These are phyloP conservation scores for Cryphonectria naterciae DNA, from an alignment of 2,329 filamentous ascomycete species.

Conservation along the genomic window DNA sequence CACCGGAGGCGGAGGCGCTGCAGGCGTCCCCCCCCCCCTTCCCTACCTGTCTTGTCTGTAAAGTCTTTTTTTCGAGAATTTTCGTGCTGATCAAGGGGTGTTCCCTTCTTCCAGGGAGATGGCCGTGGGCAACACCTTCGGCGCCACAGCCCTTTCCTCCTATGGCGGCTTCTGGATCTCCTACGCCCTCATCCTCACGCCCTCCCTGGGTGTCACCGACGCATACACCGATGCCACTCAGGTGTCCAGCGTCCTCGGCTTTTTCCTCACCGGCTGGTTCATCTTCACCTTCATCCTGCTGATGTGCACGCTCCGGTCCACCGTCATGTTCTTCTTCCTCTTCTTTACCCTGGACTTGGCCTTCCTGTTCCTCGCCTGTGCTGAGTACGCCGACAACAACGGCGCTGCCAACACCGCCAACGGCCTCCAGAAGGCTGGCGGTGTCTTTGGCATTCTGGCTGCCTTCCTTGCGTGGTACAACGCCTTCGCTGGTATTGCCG, in stretches of 20 bases:
- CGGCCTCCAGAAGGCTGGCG: constrained; percentile 69
- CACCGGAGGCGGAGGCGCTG: too few relatives aligned
- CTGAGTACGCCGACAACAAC: constrained; percentile 61
- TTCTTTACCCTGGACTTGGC: constrained; percentile 78
- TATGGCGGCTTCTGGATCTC: constrained; percentile 86
- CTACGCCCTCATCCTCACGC: constrained; percentile 74
- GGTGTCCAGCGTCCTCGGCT: constrained; percentile 66
- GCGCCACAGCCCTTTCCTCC: constrained; percentile 78
- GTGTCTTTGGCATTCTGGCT: constrained; percentile 78
- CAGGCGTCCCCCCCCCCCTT: background rate
- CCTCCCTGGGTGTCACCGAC: constrained; percentile 47
- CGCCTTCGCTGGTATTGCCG: constrained; percentile 79
- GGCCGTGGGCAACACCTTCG: constrained; percentile 85
- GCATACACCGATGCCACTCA: constrained; percentile 53
- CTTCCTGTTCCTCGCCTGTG: constrained; percentile 73
- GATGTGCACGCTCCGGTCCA: constrained; percentile 75
- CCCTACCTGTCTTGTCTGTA: background rate
- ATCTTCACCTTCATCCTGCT: constrained; percentile 80
- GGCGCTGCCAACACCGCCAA: constrained; percentile 50
- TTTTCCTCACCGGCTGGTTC: constrained; percentile 81
- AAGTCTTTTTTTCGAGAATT: background rate
- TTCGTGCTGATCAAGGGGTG: constrained; percentile 10
- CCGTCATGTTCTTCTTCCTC: constrained; percentile 75
- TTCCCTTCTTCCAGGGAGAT: constrained; percentile 66
- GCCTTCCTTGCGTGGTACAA: constrained; percentile 89